Evolutionary conservation across 129 eudicot species (phyloP), one percentile per base, ranked within the genome.

Genomic region (Saposhnikovia divaricata): DNA sequence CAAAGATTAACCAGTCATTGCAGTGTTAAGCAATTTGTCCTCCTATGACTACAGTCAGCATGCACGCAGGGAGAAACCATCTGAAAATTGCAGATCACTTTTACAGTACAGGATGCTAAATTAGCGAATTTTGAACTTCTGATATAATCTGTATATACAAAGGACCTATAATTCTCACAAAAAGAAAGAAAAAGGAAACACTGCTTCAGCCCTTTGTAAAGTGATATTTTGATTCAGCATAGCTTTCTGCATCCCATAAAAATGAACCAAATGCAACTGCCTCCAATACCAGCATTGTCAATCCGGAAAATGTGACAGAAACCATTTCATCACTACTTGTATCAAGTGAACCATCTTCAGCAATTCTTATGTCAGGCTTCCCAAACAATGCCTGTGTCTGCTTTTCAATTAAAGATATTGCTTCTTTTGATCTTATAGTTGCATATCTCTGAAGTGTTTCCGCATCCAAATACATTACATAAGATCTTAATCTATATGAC

Each of bases 201-300:
- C 45, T 40, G 37, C 71, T 45, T 87, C 80, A 93, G 85, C 86
- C 87, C 77, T 86, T 88, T 59, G 90, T 74, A 63, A 92, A 90
- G 14, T 81, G 90, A 82, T 89, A 95, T 65, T 81, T 95, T n/a
- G 95, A 85, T 74, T 95, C 99, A n/a, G 89, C 90, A 82, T 89
- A 90, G 74, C 85, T 88, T 84, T 95, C 99, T 0, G 96, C 89
- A 73, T 95, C 97, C 97, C 99, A 95, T 42, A 95, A 78, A 85
- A 95, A 95, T 46, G 99, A 90, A 31, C 99, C 99, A 66, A 95
- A 92, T 55, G 97, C 91, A 72, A 95, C 97, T 21, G 99, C 99
- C 86, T 95, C 99, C 68, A 95, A 79, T 2, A 95, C 90, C 80
- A 95, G 89, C 99, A 92, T 86, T 0, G 91, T 87, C 86, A 95